Conservation (phyloP, 2,329 filamentous ascomycete genomes). For the Fulvia fulva region DNA sequence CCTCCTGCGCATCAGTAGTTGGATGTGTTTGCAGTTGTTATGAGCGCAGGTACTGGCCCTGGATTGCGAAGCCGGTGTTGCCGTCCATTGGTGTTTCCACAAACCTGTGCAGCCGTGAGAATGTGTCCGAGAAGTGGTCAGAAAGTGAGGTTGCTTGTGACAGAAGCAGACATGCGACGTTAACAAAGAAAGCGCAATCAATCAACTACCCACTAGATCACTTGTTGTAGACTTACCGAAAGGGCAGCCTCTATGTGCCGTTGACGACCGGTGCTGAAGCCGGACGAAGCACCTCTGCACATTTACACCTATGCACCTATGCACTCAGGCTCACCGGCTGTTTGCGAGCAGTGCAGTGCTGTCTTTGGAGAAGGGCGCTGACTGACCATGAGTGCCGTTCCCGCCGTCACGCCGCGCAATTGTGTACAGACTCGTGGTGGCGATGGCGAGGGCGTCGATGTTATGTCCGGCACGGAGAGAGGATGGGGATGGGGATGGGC, state of each 20-base stretch:
- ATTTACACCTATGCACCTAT: no score
- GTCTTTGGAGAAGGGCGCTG: no score
- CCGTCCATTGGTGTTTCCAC: neutral
- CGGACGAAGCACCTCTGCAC: no score
- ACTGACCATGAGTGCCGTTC: no score
- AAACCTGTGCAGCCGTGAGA: neutral
- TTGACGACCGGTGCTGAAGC: neutral
- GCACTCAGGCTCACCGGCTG: neutral
- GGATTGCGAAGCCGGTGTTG: neutral
- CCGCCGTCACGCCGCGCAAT: no score
- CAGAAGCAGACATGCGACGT: neutral
- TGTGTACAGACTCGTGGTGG: no score
- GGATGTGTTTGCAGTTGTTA: neutral
- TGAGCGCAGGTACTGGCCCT: neutral
- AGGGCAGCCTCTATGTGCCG: neutral
- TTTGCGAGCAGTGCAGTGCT: neutral
- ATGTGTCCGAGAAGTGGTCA: neutral
- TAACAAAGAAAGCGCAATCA: neutral
- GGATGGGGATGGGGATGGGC: no score
- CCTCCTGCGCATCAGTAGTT: neutral
- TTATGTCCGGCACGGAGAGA: no score
- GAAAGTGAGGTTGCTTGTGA: neutral
- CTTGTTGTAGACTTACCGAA: neutral
- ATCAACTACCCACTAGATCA: neutral
- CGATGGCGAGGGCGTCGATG: no score